phyloP scores from a whole-genome alignment of 768 basidiomycete genomes.

The Boletus bicolor region DNA sequence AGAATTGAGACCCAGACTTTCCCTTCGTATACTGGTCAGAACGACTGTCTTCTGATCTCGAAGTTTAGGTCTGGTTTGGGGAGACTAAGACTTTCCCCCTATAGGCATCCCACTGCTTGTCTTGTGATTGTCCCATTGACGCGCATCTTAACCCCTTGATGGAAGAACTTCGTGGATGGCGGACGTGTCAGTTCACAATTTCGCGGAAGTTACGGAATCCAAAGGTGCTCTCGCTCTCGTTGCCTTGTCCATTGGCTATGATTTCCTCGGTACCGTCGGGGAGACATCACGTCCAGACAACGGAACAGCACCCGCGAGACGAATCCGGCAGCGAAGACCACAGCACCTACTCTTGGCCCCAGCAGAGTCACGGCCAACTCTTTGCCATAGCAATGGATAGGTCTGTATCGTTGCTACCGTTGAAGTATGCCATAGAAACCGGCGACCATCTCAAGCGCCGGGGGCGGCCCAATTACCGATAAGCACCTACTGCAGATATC shows the following conservation, averaged over 20 bases:
- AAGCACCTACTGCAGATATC: background rate
- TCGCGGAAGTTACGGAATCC: background rate
- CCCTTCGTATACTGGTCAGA: too few species aligned
- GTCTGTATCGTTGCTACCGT: background rate
- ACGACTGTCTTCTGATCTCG: too few species aligned
- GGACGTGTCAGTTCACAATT: background rate
- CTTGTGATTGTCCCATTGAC: background rate
- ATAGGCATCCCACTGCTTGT: background rate
- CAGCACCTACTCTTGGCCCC: background rate
- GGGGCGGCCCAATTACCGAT: too few species aligned
- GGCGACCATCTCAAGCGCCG: background rate
- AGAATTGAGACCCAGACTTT: background rate
- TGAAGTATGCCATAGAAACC: background rate
- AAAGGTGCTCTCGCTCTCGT: background rate
- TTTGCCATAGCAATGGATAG: constrained; percentile 1
- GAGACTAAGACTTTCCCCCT: too few species aligned
- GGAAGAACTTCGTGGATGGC: background rate
- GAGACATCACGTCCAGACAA: background rate
- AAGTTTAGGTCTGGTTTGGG: too few species aligned
- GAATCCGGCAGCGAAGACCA: background rate
- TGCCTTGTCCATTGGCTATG: background rate
- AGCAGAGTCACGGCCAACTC: background rate
- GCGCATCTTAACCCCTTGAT: background rate
- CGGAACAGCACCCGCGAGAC: background rate
- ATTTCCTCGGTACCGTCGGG: background rate